These are phyloP conservation scores for Suhomyces kunorum DNA, from an alignment of 1,139 yeast genomes.

Conservation along the genomic window DNA sequence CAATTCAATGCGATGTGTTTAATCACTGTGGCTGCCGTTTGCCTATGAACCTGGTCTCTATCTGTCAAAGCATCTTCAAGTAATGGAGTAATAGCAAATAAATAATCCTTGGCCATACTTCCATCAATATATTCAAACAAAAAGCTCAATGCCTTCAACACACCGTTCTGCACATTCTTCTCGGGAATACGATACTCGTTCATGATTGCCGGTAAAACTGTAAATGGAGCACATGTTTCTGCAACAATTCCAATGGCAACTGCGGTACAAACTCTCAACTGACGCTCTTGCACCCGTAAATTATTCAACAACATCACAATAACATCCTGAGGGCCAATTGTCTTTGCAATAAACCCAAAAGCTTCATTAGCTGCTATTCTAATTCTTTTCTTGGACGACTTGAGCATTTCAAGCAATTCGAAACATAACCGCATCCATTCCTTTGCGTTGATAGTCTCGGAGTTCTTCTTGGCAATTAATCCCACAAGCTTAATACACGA, in stretches of 20 bases:
- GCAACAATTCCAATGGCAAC: conserved; percentile 98
- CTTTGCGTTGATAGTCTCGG: conserved; percentile 83
- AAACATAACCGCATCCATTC: conserved; percentile 99
- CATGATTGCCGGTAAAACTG: conserved; percentile 95
- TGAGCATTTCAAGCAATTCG: conserved; percentile 85
- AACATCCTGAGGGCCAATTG: conserved; percentile 96
- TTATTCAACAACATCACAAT: conserved; percentile 81
- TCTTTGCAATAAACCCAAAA: conserved; percentile 87
- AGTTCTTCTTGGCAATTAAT: conserved; percentile 76
- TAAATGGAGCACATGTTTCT: conserved; percentile 88
- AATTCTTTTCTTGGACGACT: conserved; percentile 77
- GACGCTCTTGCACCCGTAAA: conserved; percentile 91
- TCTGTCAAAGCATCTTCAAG: conserved; percentile 90
- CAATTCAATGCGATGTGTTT: conserved; percentile 81
- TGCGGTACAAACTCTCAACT: conserved; percentile 93
- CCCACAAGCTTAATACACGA: conserved; percentile 81
- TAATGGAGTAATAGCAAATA: conserved; percentile 78
- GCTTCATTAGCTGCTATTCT: conserved; percentile 87
- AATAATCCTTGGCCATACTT: conserved; percentile 70
- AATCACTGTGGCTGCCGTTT: conserved; percentile 89
- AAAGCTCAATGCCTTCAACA: conserved; percentile 87
- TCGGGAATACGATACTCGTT: conserved; percentile 94
- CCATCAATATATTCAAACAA: conserved; percentile 91
- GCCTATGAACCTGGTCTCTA: conserved; percentile 90
- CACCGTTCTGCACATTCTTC: conserved; percentile 93